These are phyloP conservation scores for Starmera dryadoides DNA, from an alignment of 805 yeast species.

Conservation along the genomic window DNA sequence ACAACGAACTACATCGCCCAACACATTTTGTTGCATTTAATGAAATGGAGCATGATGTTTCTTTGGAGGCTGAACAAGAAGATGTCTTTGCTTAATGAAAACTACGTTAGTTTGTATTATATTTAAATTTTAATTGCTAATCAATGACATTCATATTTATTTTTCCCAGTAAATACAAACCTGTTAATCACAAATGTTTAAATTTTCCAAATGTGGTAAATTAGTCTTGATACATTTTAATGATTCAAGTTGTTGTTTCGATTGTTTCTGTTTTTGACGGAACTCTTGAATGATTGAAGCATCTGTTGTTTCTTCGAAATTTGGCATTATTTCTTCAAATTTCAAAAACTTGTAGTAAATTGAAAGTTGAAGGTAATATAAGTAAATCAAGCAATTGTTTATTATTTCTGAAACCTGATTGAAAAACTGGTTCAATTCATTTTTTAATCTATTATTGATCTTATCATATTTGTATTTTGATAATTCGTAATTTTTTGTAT, in stretches of 20 bases:
- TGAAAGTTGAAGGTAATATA: conserved; percentile 32
- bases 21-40: conserved; percentile 74
- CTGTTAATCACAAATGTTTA: too few species aligned
- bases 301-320: too few species aligned
- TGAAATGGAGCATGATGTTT: conserved; percentile 48
- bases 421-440: conserved; percentile 40
- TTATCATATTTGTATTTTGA: conserved; percentile 29
- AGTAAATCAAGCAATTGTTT: conserved; percentile 20
- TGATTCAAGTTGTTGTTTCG: not conserved
- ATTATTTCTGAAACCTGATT: conserved; percentile 24
- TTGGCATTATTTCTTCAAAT: not conserved
- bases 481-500: conserved; percentile 22
- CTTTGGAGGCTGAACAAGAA: conserved; percentile 59
- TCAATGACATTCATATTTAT: not conserved
- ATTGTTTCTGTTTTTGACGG: too few species aligned
- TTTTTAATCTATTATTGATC: conserved; percentile 31
- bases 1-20: conserved; percentile 83
- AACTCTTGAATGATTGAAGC: too few species aligned
- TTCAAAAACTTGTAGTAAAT: conserved; percentile 25
- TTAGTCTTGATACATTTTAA: not conserved
- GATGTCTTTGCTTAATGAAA: conserved; percentile 42
- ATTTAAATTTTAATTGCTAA: not conserved
- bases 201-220: not conserved
- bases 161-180: not conserved
- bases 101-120: not conserved